Evolutionary conservation across 2,329 filamentous ascomycete species (phyloP), one percentile per base, ranked within the genome.

Genomic region (Diplodia sapinea): DNA sequence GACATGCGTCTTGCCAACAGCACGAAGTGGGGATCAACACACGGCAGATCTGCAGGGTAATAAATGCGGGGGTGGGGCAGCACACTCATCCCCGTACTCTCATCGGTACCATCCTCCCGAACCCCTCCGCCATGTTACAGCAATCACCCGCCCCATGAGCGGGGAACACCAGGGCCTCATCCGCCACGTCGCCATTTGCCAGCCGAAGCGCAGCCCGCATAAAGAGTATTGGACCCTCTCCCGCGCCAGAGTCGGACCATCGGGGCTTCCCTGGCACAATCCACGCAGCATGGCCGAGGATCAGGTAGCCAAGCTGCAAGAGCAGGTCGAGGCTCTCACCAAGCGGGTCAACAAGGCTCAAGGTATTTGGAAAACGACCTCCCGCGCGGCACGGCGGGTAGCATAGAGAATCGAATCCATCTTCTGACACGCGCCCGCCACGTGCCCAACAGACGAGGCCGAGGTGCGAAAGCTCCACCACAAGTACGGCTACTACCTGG

Each of bases 401-500:
- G 23, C 23, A 26, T 26, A 26, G 23, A 26, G 3, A 26, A 43
- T n/a, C 23, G 23, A 23, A 23, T 23, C 23, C 23, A 26, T 26
- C 23, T 26, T 11, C 20, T 9, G 13, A 29, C 36, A 38, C 31
- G 54, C n/a, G n/a, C 15, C 20, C 3, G 8, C 26, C 5, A 1
- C 23, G 23, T 1, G 2, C 23, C 23, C 23, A 26, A 26, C 36
- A 26, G 84, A 86, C 68, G 83, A 86, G 73, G 82, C 83, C 43
- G 83, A 86, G 70, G 80, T 86, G 56, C 82, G 83, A 67, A 86
- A 86, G 72, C 79, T 83, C 3, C 85, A 87, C 72, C 85, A 84
- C 78, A 86, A 84, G 69, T 87, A 87, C 74, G 85, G 85, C 31
- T 87, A 87, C 74, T 87, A 87, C 72, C 78, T 87, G 31, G 85